phyloP scores from a whole-genome alignment of 2,329 filamentous ascomycete genomes.

The Colletotrichum kahawae region DNA sequence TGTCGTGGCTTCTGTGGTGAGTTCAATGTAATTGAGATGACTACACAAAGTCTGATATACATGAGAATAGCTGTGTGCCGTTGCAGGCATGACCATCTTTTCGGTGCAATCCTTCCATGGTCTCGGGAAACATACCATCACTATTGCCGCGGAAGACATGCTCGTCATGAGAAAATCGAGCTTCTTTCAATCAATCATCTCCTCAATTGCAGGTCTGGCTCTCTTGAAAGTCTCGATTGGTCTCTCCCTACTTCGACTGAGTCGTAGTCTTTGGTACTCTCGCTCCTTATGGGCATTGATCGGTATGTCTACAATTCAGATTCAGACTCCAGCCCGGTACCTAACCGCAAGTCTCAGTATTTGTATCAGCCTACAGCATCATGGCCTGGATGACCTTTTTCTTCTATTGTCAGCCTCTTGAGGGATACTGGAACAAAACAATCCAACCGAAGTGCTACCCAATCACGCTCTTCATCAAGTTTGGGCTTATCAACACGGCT shows the following conservation, averaged over 20 bases:
- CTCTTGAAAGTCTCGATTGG: slow-evolving; percentile 29
- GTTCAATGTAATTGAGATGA: neutral
- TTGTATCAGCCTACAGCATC: slow-evolving; percentile 26
- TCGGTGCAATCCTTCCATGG: slow-evolving; percentile 47
- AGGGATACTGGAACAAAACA: slow-evolving; percentile 3
- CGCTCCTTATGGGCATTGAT: slow-evolving; percentile 27
- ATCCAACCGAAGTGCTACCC: slow-evolving; percentile 1
- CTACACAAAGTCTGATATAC: neutral
- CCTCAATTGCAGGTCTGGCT: slow-evolving; percentile 33
- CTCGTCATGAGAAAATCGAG: slow-evolving; percentile 42
- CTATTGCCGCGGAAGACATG: slow-evolving; percentile 36
- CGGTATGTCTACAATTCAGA: neutral
- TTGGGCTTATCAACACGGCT: slow-evolving; percentile 20
- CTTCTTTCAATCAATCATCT: slow-evolving; percentile 51
- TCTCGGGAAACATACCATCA: slow-evolving; percentile 47
- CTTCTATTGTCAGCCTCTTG: neutral
- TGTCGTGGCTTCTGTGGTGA: slow-evolving; percentile 29
- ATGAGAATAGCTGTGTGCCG: slow-evolving; percentile 28
- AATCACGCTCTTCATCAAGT: neutral
- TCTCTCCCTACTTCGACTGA: slow-evolving; percentile 25
- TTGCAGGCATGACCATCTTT: slow-evolving; percentile 37
- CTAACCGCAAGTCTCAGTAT: neutral
- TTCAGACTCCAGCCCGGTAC: fast-evolving
- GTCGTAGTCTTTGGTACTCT: slow-evolving; percentile 28
- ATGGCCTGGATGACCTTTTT: slow-evolving; percentile 19